phyloP scores from a whole-genome alignment of 208 protist genomes.

The Trichomonas gallinae region DNA sequence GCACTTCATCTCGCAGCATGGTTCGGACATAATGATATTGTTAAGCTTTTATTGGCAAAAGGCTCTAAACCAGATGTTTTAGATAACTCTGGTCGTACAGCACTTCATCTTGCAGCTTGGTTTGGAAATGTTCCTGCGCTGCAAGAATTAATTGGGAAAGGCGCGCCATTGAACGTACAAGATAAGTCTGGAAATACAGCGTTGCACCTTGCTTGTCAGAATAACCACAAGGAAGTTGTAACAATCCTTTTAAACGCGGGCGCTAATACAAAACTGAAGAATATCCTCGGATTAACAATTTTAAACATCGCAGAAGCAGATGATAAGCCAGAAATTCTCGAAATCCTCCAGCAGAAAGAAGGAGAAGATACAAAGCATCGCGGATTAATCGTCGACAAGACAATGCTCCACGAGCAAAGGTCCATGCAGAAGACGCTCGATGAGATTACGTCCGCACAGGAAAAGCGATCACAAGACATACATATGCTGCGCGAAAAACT shows the following conservation, averaged over 20 bases:
- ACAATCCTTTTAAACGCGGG: background rate
- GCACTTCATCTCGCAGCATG: background rate
- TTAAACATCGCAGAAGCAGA: background rate
- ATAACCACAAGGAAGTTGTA: background rate
- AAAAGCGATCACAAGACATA: background rate
- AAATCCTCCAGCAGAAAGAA: slow-evolving; percentile 12
- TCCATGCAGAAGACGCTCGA: background rate
- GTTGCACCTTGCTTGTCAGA: background rate
- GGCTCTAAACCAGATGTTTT: background rate
- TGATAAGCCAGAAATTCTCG: background rate
- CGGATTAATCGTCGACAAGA: background rate
- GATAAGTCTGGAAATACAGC: background rate
- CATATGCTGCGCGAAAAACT: background rate
- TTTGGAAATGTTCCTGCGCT: background rate
- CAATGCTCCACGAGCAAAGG: background rate
- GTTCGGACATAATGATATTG: slow-evolving; percentile 15
- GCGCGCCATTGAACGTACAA: background rate
- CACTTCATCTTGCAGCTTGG: background rate
- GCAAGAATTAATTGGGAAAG: background rate
- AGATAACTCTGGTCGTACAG: background rate
- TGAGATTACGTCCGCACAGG: background rate
- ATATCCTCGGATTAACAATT: background rate
- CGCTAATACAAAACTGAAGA: background rate
- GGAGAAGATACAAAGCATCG: background rate
- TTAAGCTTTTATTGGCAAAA: background rate